Evolutionary conservation across 805 yeast species (phyloP).

Genomic region (Blastobotrys peoriensis): DNA sequence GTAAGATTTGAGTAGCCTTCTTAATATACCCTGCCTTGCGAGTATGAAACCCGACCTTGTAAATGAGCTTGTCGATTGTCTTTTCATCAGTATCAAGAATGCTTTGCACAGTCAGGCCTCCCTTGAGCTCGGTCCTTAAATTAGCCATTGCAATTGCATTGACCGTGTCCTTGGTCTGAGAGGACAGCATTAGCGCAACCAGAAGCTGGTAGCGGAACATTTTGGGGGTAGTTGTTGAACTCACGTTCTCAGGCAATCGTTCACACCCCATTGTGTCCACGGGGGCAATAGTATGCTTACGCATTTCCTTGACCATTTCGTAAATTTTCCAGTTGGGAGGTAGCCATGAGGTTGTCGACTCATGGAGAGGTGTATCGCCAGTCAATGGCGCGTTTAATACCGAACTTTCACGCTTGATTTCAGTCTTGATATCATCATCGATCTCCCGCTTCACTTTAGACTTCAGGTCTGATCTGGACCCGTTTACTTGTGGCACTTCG

Average conservation of each 20-base stretch:
- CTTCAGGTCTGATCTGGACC: too few species aligned
- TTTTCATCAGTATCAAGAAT: conserved; percentile 34
- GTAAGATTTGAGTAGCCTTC: conserved; percentile 49
- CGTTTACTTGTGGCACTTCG: too few species aligned
- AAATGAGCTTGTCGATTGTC: conserved; percentile 60
- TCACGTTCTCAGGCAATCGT: conserved; percentile 38
- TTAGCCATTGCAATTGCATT: conserved; percentile 65
- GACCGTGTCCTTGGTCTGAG: conserved; percentile 89
- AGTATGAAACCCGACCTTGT: conserved; percentile 79
- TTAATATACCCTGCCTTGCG: conserved; percentile 71
- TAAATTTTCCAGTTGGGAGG: conserved; percentile 29
- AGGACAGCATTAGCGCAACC: conserved; percentile 76
- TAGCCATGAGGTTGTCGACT: neutral
- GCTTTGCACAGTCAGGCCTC: conserved; percentile 28
- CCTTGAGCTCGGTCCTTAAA: conserved; percentile 46
- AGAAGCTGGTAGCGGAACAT: conserved; percentile 65
- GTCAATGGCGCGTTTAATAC: too few species aligned
- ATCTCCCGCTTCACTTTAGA: too few species aligned
- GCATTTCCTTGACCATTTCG: conserved; percentile 49
- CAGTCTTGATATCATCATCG: too few species aligned
- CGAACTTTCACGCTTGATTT: too few species aligned
- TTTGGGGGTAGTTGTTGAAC: conserved; percentile 26
- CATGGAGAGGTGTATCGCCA: neutral
- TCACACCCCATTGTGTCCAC: conserved; percentile 90
- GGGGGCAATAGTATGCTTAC: conserved; percentile 63